phyloP scores from a whole-genome alignment of 345 rosid genomes.

The Camelina laxa region DNA sequence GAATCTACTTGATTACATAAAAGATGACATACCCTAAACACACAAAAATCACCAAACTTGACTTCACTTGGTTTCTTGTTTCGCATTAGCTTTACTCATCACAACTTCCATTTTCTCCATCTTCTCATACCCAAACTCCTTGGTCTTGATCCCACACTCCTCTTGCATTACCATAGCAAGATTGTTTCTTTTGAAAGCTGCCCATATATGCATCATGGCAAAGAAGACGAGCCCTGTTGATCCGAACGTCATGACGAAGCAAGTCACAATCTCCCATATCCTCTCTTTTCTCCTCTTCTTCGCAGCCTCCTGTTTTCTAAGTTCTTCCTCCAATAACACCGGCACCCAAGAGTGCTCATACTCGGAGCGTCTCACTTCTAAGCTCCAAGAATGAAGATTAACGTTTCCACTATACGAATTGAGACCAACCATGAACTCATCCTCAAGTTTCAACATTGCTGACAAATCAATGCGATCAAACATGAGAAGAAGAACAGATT shows the following conservation, averaged over 20 bases:
- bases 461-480: conserved; percentile 52
- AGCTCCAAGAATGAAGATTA: conserved; percentile 69
- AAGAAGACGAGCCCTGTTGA: conserved; percentile 75
- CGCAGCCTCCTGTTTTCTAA: conserved; percentile 43
- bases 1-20: conserved; percentile 38
- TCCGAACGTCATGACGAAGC: conserved; percentile 64
- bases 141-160: conserved; percentile 58
- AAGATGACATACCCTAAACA: conserved; percentile 53
- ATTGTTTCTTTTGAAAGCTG: conserved; percentile 65
- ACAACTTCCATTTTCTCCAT: conserved; percentile 68
- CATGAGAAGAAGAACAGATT: conserved; percentile 54
- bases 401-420: conserved; percentile 64
- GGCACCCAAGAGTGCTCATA: conserved; percentile 66
- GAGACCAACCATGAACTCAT: conserved; percentile 62
- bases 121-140: conserved; percentile 67
- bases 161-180: conserved; percentile 54
- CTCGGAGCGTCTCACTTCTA: conserved; percentile 52
- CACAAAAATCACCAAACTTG: conserved; percentile 42
- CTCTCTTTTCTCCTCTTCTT: conserved; percentile 50
- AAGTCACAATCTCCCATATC: conserved; percentile 56
- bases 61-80: conserved; percentile 56
- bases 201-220: conserved; percentile 64
- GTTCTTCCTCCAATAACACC: conserved; percentile 37
- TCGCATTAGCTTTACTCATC: conserved; percentile 48
- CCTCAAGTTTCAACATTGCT: conserved; percentile 46